Evolutionary conservation across 306 rosid species (phyloP), one percentile per base, ranked within the genome.

Genomic region (Inga oerstediana): DNA sequence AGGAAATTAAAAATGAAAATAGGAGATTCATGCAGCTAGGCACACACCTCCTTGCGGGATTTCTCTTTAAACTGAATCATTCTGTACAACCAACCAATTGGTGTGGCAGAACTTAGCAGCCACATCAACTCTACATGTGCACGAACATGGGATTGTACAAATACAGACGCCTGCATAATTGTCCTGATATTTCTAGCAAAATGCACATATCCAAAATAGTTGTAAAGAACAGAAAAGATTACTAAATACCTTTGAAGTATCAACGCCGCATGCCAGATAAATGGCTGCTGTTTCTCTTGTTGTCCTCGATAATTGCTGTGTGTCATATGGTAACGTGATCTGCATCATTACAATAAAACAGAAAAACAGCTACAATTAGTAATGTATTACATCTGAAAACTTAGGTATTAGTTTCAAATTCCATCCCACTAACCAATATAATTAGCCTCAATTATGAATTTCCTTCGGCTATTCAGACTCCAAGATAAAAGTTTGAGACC

Each of bases 41-140:
- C 83, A 90, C 98, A 85, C 92, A 95, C 99, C 98, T 94, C 92
- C 97, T 93, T 96, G 85, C 90, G 91, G 62, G 99, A 96, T 89
- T 96, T 96, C 90, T 96, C 99, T 88, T 93, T 96, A 85, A 96
- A 96, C 89, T 96, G 99, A 76, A 96, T 96, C 98, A 96, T 96
- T 87, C 84, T 90, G 85, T 93, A 88, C 64, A 96, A 90, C 99
- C 99, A 91, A 75, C 99, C 97, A 79, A 96, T 92, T 72, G 99
- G 99, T 22, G 98, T 87, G 30, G 90, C 88, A 80, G 97, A 91
- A 84, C 98, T 93, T 70, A 96, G 88, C 45, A 96, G 80, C 99
- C 99, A 96, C 99, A 96, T 93, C 89, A 96, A 80, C 82, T 96
- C 99, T 39, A 84, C 97, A 88, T 96, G 99, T 58, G 98, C 98